Evolutionary conservation across 306 rosid species (phyloP), one percentile per base, ranked within the genome.

Genomic region (Rosa multiflora): DNA sequence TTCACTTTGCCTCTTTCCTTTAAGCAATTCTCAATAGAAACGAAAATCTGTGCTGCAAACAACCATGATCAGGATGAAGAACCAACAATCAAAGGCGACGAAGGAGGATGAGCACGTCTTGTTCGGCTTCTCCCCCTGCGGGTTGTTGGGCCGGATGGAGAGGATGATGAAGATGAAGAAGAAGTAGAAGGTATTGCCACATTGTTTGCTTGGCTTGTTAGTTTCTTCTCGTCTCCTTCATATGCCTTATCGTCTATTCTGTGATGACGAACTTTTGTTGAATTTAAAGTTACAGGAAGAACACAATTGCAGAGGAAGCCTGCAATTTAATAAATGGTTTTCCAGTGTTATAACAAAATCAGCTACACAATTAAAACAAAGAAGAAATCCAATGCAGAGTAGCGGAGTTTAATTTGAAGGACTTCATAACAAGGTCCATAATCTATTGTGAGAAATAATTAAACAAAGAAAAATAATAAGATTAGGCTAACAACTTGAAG

Each of bases 261-360:
- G 77, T 92, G 89, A 82, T 94, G 97, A 69, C 96, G 76, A 46
- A 94, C 92, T 91, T 85, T 94, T 0, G 94, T 90, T 17, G 93
- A 88, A 67, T 87, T 90, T 74, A 94, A 55, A 11, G 92, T 82
- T 83, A 84, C 97, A 8, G 98, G 98, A 70, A 94, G 86, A 74
- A 94, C 97, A 85, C 98, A 94, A 78, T 90, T 94, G 88, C 97
- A 94, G 56, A 94, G 32, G 82, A 91, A 89, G 26, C 97, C 98
- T 94, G 87, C 89, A 86, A 49, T 15, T 23, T 4, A 75, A 12
- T 23, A 42, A 76, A 47, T 44, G 32, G 29, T n/a, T 56, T 56
- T 9, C 35, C 63, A 56, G 63, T 8, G 11, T 56, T n/a, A 56
- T 56, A 21, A 56, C 63, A 56, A 9, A 11, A 56, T 8, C 26